Conservation (phyloP, 1,284 basidiomycete species). For the Vanrija pseudolonga region DNA sequence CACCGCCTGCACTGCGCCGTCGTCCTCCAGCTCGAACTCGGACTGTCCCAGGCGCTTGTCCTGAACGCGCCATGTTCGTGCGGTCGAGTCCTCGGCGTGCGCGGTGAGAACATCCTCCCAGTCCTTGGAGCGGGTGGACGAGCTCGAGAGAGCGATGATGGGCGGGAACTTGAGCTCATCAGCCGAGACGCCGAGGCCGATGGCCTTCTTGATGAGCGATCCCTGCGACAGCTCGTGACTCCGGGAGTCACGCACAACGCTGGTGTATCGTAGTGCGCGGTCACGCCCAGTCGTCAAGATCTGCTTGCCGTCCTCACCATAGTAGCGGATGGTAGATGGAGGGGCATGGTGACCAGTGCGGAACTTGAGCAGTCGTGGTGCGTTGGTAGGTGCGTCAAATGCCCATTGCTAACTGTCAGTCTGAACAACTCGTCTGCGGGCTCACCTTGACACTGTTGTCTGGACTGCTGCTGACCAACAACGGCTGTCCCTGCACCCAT, state of each 20-base stretch:
- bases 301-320: constrained; percentile 93
- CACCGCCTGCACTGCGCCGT: constrained; percentile 60
- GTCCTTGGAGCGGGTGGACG: constrained; percentile 78
- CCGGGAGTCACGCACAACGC: constrained; percentile 87
- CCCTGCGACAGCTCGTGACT: constrained; percentile 95
- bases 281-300: constrained; percentile 79
- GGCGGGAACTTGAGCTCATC: constrained; percentile 77
- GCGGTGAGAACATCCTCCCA: constrained; percentile 96
- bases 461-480: constrained; percentile 79
- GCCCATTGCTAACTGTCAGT: constrained; percentile 79
- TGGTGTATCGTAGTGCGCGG: constrained; percentile 80
- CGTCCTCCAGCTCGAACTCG: constrained; percentile 52
- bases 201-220: constrained; percentile 81
- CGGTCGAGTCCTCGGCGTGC: constrained; percentile 74
- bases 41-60: constrained; percentile 75
- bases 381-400: constrained; percentile 82
- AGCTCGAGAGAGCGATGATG: constrained; percentile 72
- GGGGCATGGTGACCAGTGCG: constrained; percentile 89
- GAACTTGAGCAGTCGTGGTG: constrained; percentile 84
- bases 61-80: constrained; percentile 80
- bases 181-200: constrained; percentile 71
- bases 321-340: constrained; percentile 88
- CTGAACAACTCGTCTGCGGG: constrained; percentile 10
- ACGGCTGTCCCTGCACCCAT: constrained; percentile 86
- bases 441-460: constrained; percentile 88